phyloP scores from a whole-genome alignment of 495 filamentous ascomycete genomes.

The Wilcoxina mikolae region DNA sequence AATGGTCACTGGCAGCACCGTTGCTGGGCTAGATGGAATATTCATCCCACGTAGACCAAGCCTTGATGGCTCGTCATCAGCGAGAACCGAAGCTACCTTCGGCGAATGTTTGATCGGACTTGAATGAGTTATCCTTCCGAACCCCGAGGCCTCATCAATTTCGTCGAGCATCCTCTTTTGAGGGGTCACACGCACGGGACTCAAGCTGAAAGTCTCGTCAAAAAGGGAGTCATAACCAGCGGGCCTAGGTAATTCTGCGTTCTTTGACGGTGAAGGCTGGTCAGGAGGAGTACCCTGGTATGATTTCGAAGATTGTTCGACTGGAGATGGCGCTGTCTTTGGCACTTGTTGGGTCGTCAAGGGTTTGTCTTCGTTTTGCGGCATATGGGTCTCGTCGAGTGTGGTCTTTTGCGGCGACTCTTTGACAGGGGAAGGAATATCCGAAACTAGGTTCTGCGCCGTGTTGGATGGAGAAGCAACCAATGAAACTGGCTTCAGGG shows the following conservation, averaged over 20 bases:
- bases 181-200: not conserved
- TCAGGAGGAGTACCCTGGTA: not conserved
- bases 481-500: too few relatives aligned
- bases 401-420: too few relatives aligned
- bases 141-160: not conserved
- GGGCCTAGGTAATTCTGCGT: not conserved
- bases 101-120: not conserved
- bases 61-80: not conserved
- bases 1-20: not conserved
- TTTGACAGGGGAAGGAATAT: too few relatives aligned
- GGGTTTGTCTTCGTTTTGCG: too few relatives aligned
- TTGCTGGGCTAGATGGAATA: constrained; percentile 1
- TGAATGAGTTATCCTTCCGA: not conserved
- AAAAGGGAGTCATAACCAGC: not conserved
- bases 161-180: not conserved
- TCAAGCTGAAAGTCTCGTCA: constrained; percentile 4
- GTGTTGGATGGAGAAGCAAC: too few relatives aligned
- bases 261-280: not conserved
- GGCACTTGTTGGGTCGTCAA: too few relatives aligned
- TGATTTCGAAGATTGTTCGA: too few relatives aligned
- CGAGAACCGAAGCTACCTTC: not conserved
- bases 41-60: not conserved
- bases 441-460: too few relatives aligned
- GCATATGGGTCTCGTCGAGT: too few relatives aligned
- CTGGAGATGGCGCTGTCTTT: too few relatives aligned